phyloP scores from a whole-genome alignment of 106 monocot species.

The Xerophyta viscosa region DNA sequence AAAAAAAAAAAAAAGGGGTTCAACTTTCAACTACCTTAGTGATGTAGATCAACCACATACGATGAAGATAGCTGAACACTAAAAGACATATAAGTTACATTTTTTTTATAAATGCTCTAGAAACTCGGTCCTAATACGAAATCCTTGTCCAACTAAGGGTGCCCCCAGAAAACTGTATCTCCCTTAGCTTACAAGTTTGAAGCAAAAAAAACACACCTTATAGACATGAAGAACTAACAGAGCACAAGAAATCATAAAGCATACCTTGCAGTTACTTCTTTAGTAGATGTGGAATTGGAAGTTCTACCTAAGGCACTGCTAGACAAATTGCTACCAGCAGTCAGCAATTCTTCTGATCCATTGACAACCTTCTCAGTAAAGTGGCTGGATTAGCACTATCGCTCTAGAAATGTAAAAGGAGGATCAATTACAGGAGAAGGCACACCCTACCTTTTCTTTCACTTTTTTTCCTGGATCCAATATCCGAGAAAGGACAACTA shows the following conservation, averaged over 20 bases:
- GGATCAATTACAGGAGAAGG: background rate
- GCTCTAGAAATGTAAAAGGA: slow-evolving; percentile 1
- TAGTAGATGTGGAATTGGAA: slow-evolving; percentile 3
- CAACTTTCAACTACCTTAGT: too few species aligned
- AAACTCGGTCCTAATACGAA: too few species aligned
- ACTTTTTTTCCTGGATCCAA: slow-evolving; percentile 30
- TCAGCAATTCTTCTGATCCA: slow-evolving; percentile 11
- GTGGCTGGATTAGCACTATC: slow-evolving; percentile 20
- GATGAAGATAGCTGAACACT: too few species aligned
- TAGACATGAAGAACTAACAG: background rate
- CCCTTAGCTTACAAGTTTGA: too few species aligned
- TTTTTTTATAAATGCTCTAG: too few species aligned
- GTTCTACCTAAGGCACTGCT: slow-evolving; percentile 3
- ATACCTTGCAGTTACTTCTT: slow-evolving; percentile 26
- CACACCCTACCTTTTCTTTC: slow-evolving; percentile 37
- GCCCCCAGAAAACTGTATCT: too few species aligned
- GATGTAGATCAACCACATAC: too few species aligned
- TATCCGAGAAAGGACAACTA: slow-evolving; percentile 50
- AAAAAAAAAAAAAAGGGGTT: too few species aligned
- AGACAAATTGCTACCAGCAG: slow-evolving; percentile 6
- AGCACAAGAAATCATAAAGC: background rate
- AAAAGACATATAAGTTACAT: too few species aligned
- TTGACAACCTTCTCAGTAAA: slow-evolving; percentile 19
- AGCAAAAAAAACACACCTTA: slow-evolving; percentile 1
- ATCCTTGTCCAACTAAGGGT: too few species aligned